Conservation (phyloP, 75 land plant genomes). For the Cryptomeria japonica region DNA sequence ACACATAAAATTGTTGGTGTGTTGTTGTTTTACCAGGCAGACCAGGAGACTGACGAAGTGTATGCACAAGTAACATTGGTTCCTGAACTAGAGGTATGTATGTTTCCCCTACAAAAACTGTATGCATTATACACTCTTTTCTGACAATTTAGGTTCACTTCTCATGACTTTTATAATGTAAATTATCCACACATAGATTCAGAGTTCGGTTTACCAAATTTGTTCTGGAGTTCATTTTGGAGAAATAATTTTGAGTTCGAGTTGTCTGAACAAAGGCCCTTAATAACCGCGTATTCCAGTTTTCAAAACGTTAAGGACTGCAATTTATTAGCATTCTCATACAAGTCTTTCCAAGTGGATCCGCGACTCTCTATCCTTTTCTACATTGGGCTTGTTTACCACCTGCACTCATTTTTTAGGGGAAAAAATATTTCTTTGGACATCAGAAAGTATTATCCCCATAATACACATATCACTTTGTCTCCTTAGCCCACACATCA, state of each 20-base stretch:
- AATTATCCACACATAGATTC: background rate
- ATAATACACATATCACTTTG: background rate
- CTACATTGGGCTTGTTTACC: background rate
- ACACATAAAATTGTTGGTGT: background rate
- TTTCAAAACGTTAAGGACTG: background rate
- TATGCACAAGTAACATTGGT: constrained; percentile 75
- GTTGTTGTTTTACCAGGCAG: constrained; percentile 56
- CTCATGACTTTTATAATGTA: background rate
- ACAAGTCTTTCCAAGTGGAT: background rate
- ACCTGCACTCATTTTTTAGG: background rate
- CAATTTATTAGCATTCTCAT: background rate
- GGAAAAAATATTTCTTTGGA: background rate
- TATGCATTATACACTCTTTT: background rate
- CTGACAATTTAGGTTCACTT: background rate
- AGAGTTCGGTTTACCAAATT: background rate
- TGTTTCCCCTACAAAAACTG: background rate
- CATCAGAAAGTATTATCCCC: background rate
- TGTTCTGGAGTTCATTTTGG: background rate
- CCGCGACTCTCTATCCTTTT: background rate
- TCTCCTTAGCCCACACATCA: background rate
- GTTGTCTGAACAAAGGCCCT: background rate
- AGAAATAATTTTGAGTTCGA: background rate
- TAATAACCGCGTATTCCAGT: background rate
- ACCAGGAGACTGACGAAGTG: constrained; percentile 82
- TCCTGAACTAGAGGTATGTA: constrained; percentile 63